A percentile compares a stretch with the other conserved stretches of the same genome.
Conservation (phyloP, 768 basidiomycete species). For the Mycena indigotica region DNA sequence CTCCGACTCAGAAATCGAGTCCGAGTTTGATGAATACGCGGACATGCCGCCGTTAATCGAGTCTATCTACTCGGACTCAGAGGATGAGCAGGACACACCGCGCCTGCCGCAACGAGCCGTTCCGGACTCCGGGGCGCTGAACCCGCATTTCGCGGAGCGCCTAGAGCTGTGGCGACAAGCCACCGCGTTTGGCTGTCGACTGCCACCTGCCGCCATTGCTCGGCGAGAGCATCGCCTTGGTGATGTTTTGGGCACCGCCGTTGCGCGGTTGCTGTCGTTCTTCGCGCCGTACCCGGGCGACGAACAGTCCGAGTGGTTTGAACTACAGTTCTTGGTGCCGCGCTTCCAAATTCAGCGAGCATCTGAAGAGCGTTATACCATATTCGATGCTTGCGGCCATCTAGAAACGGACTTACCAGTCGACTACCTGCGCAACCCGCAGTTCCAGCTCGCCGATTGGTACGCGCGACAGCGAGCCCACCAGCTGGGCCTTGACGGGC, state of each 20-base stretch:
- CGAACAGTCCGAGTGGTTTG: no score
- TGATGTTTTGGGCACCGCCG: not conserved
- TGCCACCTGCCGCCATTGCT: not conserved
- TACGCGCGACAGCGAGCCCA: no score
- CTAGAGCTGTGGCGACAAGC: no score
- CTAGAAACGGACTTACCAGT: not conserved
- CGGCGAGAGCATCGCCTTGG: not conserved
- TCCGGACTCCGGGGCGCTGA: no score
- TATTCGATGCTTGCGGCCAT: not conserved
- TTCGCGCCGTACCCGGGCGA: not conserved
- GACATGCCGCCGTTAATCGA: no score
- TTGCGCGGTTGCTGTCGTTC: not conserved
- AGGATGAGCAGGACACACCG: no score
- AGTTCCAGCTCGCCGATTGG: not conserved
- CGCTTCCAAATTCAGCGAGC: not conserved
- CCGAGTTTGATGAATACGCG: no score
- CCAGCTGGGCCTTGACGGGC: no score
- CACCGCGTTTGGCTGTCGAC: not conserved
- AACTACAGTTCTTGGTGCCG: not conserved
- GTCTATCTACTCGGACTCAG: no score
- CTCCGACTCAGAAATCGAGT: no score
- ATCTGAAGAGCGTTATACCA: not conserved
- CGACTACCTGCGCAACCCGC: not conserved
- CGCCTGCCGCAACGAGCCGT: no score
- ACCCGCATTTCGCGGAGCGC: no score